Conservation (phyloP, 2,329 filamentous ascomycete genomes). For the Delphinella strobiligena region DNA sequence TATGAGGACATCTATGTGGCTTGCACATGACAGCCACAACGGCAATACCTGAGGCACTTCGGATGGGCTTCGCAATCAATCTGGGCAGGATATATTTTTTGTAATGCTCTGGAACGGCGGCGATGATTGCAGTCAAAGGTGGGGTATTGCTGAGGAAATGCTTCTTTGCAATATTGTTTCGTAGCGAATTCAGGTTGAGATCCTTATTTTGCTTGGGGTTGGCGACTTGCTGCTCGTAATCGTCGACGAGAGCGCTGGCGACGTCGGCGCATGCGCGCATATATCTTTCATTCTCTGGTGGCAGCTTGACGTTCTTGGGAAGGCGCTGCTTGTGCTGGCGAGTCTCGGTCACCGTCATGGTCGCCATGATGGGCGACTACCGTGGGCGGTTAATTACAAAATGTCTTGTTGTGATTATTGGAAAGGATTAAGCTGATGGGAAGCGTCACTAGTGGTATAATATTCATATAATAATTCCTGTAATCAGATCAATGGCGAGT, state of each 20-base stretch:
- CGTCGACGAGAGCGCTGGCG: slow-evolving; percentile 84
- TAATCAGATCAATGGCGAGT: no score
- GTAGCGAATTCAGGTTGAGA: slow-evolving; percentile 81
- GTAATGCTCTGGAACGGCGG: slow-evolving; percentile 97
- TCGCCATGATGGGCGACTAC: slow-evolving; percentile 43
- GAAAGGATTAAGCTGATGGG: no score
- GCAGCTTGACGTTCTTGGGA: slow-evolving; percentile 62
- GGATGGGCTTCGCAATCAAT: slow-evolving; percentile 90
- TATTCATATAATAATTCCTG: no score
- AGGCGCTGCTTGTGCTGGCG: slow-evolving; percentile 37
- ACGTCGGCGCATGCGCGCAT: slow-evolving; percentile 93
- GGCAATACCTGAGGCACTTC: slow-evolving; percentile 90
- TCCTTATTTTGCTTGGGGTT: slow-evolving; percentile 64
- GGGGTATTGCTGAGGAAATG: slow-evolving; percentile 80
- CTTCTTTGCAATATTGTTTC: slow-evolving; percentile 83
- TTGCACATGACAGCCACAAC: slow-evolving; percentile 99
- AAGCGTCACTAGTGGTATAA: no score
- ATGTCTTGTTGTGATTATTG: no score
- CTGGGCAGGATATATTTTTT: slow-evolving; percentile 98
- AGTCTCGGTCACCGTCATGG: slow-evolving; percentile 45
- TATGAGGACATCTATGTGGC: slow-evolving; percentile 92
- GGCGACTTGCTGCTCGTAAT: slow-evolving; percentile 73
- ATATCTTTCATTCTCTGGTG: slow-evolving; percentile 89
- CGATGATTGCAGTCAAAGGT: slow-evolving; percentile 90
- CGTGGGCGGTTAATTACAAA: no score